Evolutionary conservation across 176 grass and related monocot genomes (phyloP).

Genomic region (Tillandsia leiboldiana): DNA sequence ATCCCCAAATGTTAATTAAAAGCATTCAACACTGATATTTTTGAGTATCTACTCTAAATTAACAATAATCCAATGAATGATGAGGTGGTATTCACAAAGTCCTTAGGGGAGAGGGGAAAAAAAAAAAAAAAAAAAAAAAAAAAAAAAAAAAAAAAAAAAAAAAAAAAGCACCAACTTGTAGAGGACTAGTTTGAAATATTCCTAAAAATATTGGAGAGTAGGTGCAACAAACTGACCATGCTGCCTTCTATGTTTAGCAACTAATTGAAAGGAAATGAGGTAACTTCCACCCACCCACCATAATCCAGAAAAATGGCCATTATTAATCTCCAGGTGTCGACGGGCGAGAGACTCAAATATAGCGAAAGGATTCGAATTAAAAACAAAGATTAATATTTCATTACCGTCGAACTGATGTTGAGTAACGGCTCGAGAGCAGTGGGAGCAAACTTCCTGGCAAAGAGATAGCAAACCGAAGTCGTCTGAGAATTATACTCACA

Average conservation of each 20-base stretch:
- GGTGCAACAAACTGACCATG: no score
- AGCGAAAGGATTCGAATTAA: background rate
- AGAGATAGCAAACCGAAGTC: slow-evolving; percentile 50
- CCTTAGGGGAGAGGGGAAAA: background rate
- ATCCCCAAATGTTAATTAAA: background rate
- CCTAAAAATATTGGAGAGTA: no score
- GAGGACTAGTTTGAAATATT: no score
- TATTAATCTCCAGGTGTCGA: no score
- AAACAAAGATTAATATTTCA: slow-evolving; percentile 45
- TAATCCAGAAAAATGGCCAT: no score
- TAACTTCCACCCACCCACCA: no score
- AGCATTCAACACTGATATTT: background rate
- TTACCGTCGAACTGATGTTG: slow-evolving; percentile 47
- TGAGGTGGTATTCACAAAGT: background rate
- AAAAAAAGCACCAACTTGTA: no score
- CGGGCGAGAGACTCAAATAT: no score
- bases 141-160: no score
- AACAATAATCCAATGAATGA: background rate
- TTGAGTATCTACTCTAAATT: background rate
- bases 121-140: no score
- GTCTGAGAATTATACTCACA: slow-evolving; percentile 44
- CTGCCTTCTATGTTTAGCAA: no score
- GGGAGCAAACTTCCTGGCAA: slow-evolving; percentile 52
- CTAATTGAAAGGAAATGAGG: no score
- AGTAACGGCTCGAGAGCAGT: slow-evolving; percentile 51